Base-by-base conservation (phyloP, 1,139 yeast species). In the Saccharomyces hybrid region DNA sequence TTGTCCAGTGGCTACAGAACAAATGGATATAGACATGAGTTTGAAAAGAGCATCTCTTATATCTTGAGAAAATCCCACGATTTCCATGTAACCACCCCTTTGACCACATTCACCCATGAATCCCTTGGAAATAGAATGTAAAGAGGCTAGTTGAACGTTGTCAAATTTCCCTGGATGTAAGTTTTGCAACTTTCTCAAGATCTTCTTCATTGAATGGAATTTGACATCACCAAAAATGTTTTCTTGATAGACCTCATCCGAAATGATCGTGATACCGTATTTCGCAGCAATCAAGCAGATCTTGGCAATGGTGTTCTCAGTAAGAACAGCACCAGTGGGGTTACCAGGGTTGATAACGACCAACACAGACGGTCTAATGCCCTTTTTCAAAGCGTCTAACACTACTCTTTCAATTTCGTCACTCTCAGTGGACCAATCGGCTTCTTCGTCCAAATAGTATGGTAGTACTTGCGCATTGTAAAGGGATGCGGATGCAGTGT, bases 41-140 rank as follows among this genome's bases (percentile, higher is more conserved):
- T 93, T 93, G 71, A 87, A 78, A 52, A 93, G 77, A 53, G 86
- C 78, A 42, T 82, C 85, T 63, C 77, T 76, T 13, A 91, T 85
- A 49, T 85, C 90, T 3, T 76, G 75, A 31, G 79, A 74, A 71
- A 93, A 88, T 0, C 96, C 96, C 16, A 85, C 80, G 8, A 91
- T 75, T 72, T 93, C 99, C 95, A 93, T 87, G 76, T 91, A 93
- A 3, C 99, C 99, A 64, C 98, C 99, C 73, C 99, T 85, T 75
- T 93, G 99, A 55, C 99, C 99, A 76, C 99, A 93, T 74, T 93
- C 99, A 56, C 99, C 99, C 64, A 88, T 81, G 64, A 90, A 88
- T 67, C 99, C 99, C 73, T 93, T 93, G 23, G 98, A 91, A 48
- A 96, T 89, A 14, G 98, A 89, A 71, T 93, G 98, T 61, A 93